Percentiles rank a stretch among this genome's conserved stretches.
These are phyloP conservation scores for Pelagomonas calceolata DNA, from an alignment of 108 stramenopile genomes.

Conservation along the genomic window DNA sequence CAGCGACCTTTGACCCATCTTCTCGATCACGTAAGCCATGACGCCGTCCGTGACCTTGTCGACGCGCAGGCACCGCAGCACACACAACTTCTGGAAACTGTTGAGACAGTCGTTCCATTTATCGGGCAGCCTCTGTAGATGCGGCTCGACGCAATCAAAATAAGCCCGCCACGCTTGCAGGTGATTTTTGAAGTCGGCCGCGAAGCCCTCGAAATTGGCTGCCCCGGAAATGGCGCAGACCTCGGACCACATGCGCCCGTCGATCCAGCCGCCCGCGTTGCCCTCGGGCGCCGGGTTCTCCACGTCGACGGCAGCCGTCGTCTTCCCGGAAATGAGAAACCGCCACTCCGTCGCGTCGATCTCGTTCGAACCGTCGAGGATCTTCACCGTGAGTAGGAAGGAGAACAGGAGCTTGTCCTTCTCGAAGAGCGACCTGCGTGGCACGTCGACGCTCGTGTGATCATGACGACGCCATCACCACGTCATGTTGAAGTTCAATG, in stretches of 20 bases:
- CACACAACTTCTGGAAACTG: conserved; percentile 33
- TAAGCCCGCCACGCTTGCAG: conserved; percentile 27
- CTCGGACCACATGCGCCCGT: conserved; percentile 7
- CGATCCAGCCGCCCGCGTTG: background rate
- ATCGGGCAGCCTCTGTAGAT: conserved; percentile 28
- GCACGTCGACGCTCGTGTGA: too few relatives aligned
- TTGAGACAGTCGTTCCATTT: conserved; percentile 20
- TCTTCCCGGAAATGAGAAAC: conserved; percentile 39
- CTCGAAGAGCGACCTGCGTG: conserved; percentile 56
- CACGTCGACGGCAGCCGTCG: conserved; percentile 28
- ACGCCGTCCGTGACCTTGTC: conserved; percentile 47
- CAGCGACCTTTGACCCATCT: conserved; percentile 34
- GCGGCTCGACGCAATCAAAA: conserved; percentile 37
- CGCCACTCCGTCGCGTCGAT: conserved; percentile 38
- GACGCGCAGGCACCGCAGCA: conserved; percentile 37
- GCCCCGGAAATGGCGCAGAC: conserved; percentile 35
- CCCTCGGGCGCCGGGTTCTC: conserved; percentile 38
- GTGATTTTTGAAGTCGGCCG: conserved; percentile 17
- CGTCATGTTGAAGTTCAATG: too few relatives aligned
- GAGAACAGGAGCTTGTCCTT: conserved; percentile 54
- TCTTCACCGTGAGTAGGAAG: conserved; percentile 43
- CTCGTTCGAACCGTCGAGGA: conserved; percentile 35
- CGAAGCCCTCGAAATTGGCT: conserved; percentile 4
- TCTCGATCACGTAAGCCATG: conserved; percentile 37
- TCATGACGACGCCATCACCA: too few relatives aligned